Base-by-base conservation (phyloP, 805 yeast genomes). In the Kuraishia molischiana region DNA sequence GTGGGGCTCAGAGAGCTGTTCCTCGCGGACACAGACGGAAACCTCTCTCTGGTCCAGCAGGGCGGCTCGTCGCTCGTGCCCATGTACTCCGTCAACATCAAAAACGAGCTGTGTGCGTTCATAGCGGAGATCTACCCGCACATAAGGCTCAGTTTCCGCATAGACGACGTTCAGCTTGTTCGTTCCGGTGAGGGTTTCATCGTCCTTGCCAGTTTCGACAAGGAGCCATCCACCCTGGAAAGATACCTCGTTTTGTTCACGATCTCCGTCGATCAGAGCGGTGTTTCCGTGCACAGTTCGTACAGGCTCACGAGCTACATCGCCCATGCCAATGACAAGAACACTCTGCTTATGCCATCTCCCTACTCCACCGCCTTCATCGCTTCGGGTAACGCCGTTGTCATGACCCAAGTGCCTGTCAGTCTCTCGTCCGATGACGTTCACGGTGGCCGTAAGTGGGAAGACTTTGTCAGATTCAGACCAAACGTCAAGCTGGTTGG, bases 381-480 rank as follows among this genome's bases (percentile, higher is more conserved):
- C 2, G 63, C 77, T 2, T 65, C 79, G 31, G 70, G 69, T 9
- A 68, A 74, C 36, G 72, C 85, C 0, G 65, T 86, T 10, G 75
- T 84, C 2, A 49, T 89, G 38, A 67, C 83, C 1, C 94, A 84
- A 46, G 61, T 80, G 8, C 63, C 72, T 34, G 48, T 58, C 18
- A 50, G 62, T 3, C 54, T 62, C 41, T 54, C 52, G 35, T 67
- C 74, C 3, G 38, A 41, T 4, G 32, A 41, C 24, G 6, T 45
- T 10, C 48, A 47, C 28, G 48, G 58, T 17, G 59, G 58, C 37
- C 62, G 62, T 41, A 69, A 79, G 47, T 89, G 95, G 95, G 95
- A 87, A 55, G 97, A 90, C 53, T 62, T 74, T 10, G 64, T 89
- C 10, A 59, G 67, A 4, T 70, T 89, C 44, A 75, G 74, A 42